These are phyloP conservation scores for Sugiyamaella grinbergsii DNA, from an alignment of 1,139 yeast genomes.

Conservation along the genomic window DNA sequence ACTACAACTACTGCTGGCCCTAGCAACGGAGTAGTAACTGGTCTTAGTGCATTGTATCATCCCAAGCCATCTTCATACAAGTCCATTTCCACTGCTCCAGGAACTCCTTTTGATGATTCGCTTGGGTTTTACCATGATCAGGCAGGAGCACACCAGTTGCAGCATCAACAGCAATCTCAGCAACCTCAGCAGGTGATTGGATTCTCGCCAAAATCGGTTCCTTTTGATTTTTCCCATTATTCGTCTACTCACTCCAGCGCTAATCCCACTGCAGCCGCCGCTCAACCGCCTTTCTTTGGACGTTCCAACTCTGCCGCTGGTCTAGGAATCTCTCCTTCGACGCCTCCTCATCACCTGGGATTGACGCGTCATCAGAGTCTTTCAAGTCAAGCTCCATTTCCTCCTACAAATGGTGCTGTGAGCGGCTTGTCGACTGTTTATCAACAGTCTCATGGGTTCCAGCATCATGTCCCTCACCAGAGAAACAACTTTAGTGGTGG, in stretches of 20 bases:
- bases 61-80: slow-evolving; percentile 21
- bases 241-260: background rate
- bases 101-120: slow-evolving; percentile 20
- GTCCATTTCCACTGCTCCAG: slow-evolving; percentile 18
- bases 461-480: slow-evolving; percentile 19
- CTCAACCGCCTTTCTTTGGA: slow-evolving; percentile 21
- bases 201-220: slow-evolving; percentile 18
- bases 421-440: slow-evolving; percentile 13
- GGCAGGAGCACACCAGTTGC: slow-evolving; percentile 16
- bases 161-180: slow-evolving; percentile 15
- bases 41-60: slow-evolving; percentile 17
- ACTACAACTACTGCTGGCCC: background rate
- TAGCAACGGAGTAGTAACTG: slow-evolving; percentile 1
- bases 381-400: slow-evolving; percentile 18
- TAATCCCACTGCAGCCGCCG: background rate
- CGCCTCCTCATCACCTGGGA: slow-evolving; percentile 26
- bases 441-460: slow-evolving; percentile 19
- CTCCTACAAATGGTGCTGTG: slow-evolving; percentile 15
- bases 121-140: slow-evolving; percentile 17
- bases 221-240: slow-evolving; percentile 14
- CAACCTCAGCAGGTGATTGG: slow-evolving; percentile 16
- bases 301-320: slow-evolving; percentile 26
- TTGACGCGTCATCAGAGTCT: slow-evolving; percentile 20
- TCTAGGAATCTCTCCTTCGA: slow-evolving; percentile 26
- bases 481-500: slow-evolving; percentile 14